phyloP scores from a whole-genome alignment of 768 basidiomycete species.

The Russula sp. region DNA sequence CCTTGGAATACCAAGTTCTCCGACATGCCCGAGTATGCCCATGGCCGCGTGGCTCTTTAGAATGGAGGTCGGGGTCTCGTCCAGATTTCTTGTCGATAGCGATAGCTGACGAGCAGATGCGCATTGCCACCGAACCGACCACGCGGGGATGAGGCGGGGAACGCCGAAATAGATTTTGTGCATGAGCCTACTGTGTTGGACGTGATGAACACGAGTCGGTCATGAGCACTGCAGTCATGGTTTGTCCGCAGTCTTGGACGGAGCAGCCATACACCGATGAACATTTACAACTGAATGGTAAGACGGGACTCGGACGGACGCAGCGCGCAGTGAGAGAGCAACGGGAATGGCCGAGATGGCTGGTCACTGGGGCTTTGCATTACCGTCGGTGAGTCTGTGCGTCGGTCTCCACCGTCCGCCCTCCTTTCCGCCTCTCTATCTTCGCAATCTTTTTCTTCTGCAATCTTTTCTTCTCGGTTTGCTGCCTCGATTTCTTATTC shows the following conservation, averaged over 20 bases:
- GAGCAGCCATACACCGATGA: too few relatives aligned
- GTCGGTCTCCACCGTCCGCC: background rate
- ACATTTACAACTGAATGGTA: too few relatives aligned
- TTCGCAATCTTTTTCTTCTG: background rate
- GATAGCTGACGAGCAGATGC: background rate
- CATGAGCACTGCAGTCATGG: background rate
- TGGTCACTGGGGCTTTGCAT: background rate
- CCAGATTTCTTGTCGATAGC: background rate
- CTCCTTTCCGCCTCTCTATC: background rate
- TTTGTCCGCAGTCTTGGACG: background rate
- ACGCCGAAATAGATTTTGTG: background rate
- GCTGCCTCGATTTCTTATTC: background rate
- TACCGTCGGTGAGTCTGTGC: background rate
- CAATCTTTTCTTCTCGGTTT: background rate
- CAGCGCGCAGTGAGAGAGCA: background rate
- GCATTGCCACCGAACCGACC: background rate
- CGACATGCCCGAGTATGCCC: too few relatives aligned
- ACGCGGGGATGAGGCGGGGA: background rate
- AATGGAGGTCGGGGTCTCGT: background rate
- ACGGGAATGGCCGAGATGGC: constrained; percentile 9
- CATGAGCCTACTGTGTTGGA: background rate
- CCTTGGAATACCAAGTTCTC: background rate
- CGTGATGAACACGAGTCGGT: background rate
- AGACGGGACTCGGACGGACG: too few relatives aligned
- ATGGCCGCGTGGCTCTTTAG: background rate